Percentiles rank a stretch among this genome's conserved stretches.
These are phyloP conservation scores for Candida sphagnicola DNA, from an alignment of 805 yeast species.

Conservation along the genomic window DNA sequence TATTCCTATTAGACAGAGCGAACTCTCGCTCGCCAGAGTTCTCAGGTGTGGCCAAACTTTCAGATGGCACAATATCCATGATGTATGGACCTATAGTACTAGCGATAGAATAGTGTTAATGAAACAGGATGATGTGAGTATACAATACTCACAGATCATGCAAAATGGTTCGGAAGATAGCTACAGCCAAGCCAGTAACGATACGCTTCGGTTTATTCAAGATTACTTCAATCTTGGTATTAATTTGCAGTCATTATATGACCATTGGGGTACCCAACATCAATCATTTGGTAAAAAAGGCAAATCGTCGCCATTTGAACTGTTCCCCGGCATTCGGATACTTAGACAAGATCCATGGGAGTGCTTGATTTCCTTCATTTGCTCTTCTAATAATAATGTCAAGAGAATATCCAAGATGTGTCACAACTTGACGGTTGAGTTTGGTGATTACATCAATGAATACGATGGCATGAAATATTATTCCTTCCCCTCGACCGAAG, in stretches of 20 bases:
- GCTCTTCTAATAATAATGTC: conserved; percentile 94
- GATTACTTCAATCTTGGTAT: conserved; percentile 73
- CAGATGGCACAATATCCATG: conserved; percentile 64
- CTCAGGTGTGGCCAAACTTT: conserved; percentile 85
- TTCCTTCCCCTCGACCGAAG: conserved; percentile 70
- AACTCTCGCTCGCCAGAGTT: conserved; percentile 59
- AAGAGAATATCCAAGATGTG: conserved; percentile 93
- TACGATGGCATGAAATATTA: conserved; percentile 56
- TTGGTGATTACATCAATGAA: conserved; percentile 56
- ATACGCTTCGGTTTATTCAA: conserved; percentile 41
- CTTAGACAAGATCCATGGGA: conserved; percentile 98
- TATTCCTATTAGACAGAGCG: conserved; percentile 25
- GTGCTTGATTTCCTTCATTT: conserved; percentile 81
- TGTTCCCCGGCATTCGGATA: conserved; percentile 72
- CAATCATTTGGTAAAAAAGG: conserved; percentile 35
- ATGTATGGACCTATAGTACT: conserved; percentile 63
- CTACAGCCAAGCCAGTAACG: conserved; percentile 6
- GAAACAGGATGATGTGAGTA: conserved; percentile 47
- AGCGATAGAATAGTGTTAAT: conserved; percentile 60
- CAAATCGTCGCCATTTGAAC: conserved; percentile 27
- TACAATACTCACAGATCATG: conserved; percentile 50
- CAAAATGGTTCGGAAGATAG: conserved; percentile 9
- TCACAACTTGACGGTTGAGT: conserved; percentile 64
- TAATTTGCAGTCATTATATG: conserved; percentile 49
- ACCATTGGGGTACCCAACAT: conserved; percentile 61